Evolutionary conservation across 2,329 filamentous ascomycete species (phyloP), one percentile per base, ranked within the genome.

Genomic region (Pseudogymnoascus sp.): DNA sequence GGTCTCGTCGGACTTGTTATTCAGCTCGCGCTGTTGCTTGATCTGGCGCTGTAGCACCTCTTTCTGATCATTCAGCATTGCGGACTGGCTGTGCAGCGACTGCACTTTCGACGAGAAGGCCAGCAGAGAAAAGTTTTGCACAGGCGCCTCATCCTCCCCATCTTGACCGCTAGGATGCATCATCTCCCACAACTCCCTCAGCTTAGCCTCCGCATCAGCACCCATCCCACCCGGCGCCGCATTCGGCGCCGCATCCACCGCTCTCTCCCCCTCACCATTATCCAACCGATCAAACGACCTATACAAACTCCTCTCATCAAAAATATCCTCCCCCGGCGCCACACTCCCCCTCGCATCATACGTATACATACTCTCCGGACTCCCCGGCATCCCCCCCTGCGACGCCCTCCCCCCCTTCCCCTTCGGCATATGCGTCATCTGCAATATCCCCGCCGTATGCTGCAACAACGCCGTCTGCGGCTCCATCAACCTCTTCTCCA

Each of bases 1-100:
- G 66, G 87, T 82, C 18, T 84, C 80, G 68, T 96, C 91, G 1
- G 91, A 92, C 72, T 93, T 93, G 77, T 83, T 92, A 76, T 96
- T 96, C 64, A 97, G 83, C 72, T 96, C 91, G 64, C 93, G 89
- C 76, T 97, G 93, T 73, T 97, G 93, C 77, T 96, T 93, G 71
- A 97, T 93, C 74, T 97, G 93, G 47, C 92, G 86, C 71, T 93
- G 89, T 7, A 97, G 81, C 21, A 96, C 93, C 60, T 86, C 85
- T 73, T 96, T 96, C 73, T 97, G 93, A 69, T 96, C 90, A 66
- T 90, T 87, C 37, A 97, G 79, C 18, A 84, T 84, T 16, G 87
- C 88, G n/a, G 91, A 84, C 64, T 91, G 89, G 42, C 82, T 81
- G 72, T 92, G 91, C 4, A 97, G 78, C 77, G 86, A 89, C 70